Percentiles rank a stretch among this genome's conserved stretches.
Conservation (phyloP, 768 basidiomycete species). For the Auricularia auricula-judae region DNA sequence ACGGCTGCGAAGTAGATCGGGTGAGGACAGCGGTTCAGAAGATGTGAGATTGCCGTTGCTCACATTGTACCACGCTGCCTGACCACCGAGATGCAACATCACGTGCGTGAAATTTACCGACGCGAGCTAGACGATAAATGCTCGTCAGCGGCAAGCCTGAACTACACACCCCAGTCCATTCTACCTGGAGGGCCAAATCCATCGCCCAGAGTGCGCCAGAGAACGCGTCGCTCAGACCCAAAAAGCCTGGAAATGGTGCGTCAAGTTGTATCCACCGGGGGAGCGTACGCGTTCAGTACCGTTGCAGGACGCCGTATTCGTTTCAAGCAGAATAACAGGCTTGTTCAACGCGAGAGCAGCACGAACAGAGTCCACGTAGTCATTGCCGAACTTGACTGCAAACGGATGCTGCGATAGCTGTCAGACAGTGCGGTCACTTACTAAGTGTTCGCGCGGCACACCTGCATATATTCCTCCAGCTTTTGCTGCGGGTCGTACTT, state of each 20-base stretch:
- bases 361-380: neutral
- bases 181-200: slow-evolving; percentile 32
- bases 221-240: slow-evolving; percentile 39
- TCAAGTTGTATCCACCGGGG: too few species aligned
- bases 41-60: slow-evolving; percentile 12
- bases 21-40: neutral
- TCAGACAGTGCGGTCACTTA: neutral
- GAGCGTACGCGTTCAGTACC: neutral
- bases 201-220: slow-evolving; percentile 40
- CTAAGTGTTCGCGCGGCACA: neutral
- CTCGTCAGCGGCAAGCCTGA: slow-evolving; percentile 39
- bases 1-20: slow-evolving; percentile 23
- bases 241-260: slow-evolving; percentile 16
- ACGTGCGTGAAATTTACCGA: slow-evolving; percentile 36
- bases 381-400: neutral
- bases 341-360: slow-evolving; percentile 12
- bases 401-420: neutral
- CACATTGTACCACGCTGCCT: slow-evolving; percentile 42
- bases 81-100: slow-evolving; percentile 38
- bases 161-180: slow-evolving; percentile 22
- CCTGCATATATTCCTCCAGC: neutral
- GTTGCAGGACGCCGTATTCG: slow-evolving; percentile 42
- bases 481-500: neutral
- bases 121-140: slow-evolving; percentile 33
- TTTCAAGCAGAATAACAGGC: slow-evolving; percentile 44